Evolutionary conservation across 2,329 filamentous ascomycete genomes (phyloP), one percentile per base, ranked within the genome.

Genomic region (Penicillium sp.): DNA sequence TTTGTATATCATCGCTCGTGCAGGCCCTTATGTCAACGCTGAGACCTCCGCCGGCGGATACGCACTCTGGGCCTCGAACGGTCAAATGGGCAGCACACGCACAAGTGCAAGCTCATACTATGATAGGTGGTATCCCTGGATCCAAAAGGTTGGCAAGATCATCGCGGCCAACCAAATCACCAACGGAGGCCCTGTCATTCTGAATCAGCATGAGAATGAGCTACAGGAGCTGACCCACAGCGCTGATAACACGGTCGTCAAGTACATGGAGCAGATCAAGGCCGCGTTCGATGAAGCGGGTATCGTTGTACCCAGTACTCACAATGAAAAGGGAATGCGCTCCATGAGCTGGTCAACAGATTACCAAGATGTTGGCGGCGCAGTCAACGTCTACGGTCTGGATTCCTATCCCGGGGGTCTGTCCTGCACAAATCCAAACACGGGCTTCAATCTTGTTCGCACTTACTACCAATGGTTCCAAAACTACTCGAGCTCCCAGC

Each of bases 391-490:
- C 9, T 73, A 73, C 44, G 71, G 68, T 1, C 47, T 72, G 8
- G 70, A 72, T 49, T 66, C 65, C 14, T 71, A 73, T 44, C 67
- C 70, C 3, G 67, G 66, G 24, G 77, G 80, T 0, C 59, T 80
- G 9, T 79, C 77, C 7, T 83, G 81, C 62, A 80, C 77, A 1
- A 81, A 83, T 49, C 72, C 72, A 1, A 68, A 79, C 43, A 69
- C 71, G 6, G 81, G 80, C 1, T 83, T 82, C 61, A 78, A 71
- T 27, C 66, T 83, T 1, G 74, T 81, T 2, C 75, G 80, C 24
- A 82, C 75, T 5, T 85, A 84, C 60, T 80, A 81, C 55, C 77
- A 83, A 57, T 84, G 81, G 80, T 85, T 85, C 58, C 73, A 77
- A n/a, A 79, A 81, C 39, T 82, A 82, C 52, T 81, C 81, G 8